phyloP scores from a whole-genome alignment of 2,329 filamentous ascomycete genomes.

The Hirsutella minnesotensis region DNA sequence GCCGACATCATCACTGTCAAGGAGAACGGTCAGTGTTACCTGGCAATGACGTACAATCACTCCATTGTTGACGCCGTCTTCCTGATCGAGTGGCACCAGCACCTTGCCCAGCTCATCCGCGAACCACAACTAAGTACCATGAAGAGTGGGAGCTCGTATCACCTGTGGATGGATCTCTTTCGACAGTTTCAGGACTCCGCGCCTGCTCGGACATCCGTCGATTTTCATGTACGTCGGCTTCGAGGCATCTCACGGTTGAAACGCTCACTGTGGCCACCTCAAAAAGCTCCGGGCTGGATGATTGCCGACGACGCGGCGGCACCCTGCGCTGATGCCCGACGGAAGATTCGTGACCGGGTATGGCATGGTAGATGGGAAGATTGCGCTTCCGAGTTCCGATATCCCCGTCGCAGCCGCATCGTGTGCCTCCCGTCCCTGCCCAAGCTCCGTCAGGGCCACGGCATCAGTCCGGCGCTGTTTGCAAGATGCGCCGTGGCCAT shows the following conservation, averaged over 20 bases:
- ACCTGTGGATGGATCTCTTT: slow-evolving; percentile 20
- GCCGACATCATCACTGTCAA: slow-evolving; percentile 12
- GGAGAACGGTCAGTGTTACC: slow-evolving; percentile 7
- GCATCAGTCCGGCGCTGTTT: slow-evolving; percentile 16
- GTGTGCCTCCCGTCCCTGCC: slow-evolving; percentile 14
- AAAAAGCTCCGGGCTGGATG: slow-evolving; percentile 21
- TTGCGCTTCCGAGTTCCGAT: slow-evolving; percentile 12
- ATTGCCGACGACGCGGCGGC: slow-evolving; percentile 17
- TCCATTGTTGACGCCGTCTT: slow-evolving; percentile 22
- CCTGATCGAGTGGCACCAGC: slow-evolving; percentile 18
- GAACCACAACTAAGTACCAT: slow-evolving; percentile 6
- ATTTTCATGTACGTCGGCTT: slow-evolving; percentile 17
- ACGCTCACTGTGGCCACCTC: slow-evolving; percentile 19
- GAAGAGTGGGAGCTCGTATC: slow-evolving; percentile 15
- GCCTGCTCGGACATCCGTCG: slow-evolving; percentile 15
- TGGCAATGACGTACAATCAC: slow-evolving; percentile 21
- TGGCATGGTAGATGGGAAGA: slow-evolving; percentile 19
- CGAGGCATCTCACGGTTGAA: slow-evolving; percentile 22
- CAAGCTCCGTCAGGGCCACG: slow-evolving; percentile 9
- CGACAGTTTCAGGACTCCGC: slow-evolving; percentile 16
- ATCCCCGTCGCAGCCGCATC: slow-evolving; percentile 18
- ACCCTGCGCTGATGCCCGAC: slow-evolving; percentile 8
- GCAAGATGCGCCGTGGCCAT: slow-evolving; percentile 19
- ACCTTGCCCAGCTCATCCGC: slow-evolving; percentile 18
- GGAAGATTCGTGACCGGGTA: slow-evolving; percentile 10